Base-by-base conservation (phyloP, 345 rosid species). In the Capsella bursapastoris region DNA sequence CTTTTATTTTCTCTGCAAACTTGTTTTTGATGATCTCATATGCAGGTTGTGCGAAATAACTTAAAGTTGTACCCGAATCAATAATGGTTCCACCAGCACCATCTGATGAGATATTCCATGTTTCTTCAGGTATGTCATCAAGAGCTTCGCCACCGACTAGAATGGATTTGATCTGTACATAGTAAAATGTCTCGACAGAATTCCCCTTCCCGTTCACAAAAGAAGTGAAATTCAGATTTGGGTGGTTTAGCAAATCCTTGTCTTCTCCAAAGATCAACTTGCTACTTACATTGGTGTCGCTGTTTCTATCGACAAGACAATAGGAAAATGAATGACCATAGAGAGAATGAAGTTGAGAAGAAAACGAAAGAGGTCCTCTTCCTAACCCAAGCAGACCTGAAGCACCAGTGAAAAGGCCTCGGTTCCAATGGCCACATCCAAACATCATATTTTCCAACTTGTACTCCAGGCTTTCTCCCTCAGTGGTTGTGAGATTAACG, bases 381-480 rank as follows among this genome's bases (percentile, higher is more conserved):
- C 98, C 98, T 22, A 93, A 85, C 8, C 98, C 97, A 57, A 93
- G 73, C 70, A 93, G 64, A 37, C 98, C 97, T 37, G 97, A 82
- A 52, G 97, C 96, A 9, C 93, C 96, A 11, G 60, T 82, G 74
- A 91, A 90, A 9, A 79, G 78, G 28, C 95, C 98, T 78, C 93
- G 64, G 81, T 93, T 93, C 96, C 93, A 87, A 70, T 87, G 91
- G 4, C 98, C 97, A 53, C 97, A 91, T 9, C 97, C 98, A 52
- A 93, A 90, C 90, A 88, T 86, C 73, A 89, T 80, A 41, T 90
- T 79, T 75, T 88, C 91, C 29, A 87, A 82, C 67, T 61, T 84
- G 11, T 82, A 79, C 66, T 83, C 83, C 4, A 92, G 74, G 38
- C 76, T 82, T 63, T 44, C 29, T 49, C 88, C 89, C 0, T 66